Percentiles rank a stretch among this genome's conserved stretches.
Conservation (phyloP, 208 protist genomes). For the Porcisia hertigi region DNA sequence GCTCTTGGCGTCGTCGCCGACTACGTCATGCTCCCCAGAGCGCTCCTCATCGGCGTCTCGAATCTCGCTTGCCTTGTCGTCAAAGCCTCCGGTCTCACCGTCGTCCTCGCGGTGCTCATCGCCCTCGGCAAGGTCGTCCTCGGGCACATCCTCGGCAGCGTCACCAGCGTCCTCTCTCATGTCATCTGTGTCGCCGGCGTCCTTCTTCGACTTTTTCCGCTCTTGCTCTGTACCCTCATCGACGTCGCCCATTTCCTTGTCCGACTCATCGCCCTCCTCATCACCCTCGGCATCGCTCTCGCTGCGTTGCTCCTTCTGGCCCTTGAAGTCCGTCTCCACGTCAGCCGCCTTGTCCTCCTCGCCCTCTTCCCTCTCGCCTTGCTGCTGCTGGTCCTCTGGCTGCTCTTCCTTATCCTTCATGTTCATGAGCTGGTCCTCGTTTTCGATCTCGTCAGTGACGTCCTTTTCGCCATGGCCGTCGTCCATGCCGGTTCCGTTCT, state of each 20-base stretch:
- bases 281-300: slow-evolving; percentile 79
- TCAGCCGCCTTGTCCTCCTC: slow-evolving; percentile 92
- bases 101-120: slow-evolving; percentile 41
- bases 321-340: slow-evolving; percentile 86
- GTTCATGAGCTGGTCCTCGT: slow-evolving; percentile 95
- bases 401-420: slow-evolving; percentile 92
- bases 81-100: slow-evolving; percentile 85
- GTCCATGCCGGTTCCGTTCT: slow-evolving; percentile 98
- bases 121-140: slow-evolving; percentile 76
- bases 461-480: slow-evolving; percentile 99
- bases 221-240: slow-evolving; percentile 87
- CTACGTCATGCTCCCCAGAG: slow-evolving; percentile 70
- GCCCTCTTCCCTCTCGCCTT: slow-evolving; percentile 79
- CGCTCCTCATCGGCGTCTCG: slow-evolving; percentile 74
- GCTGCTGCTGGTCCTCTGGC: slow-evolving; percentile 60
- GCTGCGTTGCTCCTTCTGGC: slow-evolving; percentile 73
- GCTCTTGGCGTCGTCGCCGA: slow-evolving; percentile 59
- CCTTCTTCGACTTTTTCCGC: slow-evolving; percentile 78
- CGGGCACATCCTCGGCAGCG: slow-evolving; percentile 76
- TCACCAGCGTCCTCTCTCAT: slow-evolving; percentile 78
- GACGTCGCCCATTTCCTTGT: slow-evolving; percentile 88
- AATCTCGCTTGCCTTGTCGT: slow-evolving; percentile 84
- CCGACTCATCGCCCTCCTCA: slow-evolving; percentile 66
- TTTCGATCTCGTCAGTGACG: slow-evolving; percentile 97
- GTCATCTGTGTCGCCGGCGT: slow-evolving; percentile 73